phyloP scores from a whole-genome alignment of 2,329 filamentous ascomycete genomes.

The Corynespora cassiicola region DNA sequence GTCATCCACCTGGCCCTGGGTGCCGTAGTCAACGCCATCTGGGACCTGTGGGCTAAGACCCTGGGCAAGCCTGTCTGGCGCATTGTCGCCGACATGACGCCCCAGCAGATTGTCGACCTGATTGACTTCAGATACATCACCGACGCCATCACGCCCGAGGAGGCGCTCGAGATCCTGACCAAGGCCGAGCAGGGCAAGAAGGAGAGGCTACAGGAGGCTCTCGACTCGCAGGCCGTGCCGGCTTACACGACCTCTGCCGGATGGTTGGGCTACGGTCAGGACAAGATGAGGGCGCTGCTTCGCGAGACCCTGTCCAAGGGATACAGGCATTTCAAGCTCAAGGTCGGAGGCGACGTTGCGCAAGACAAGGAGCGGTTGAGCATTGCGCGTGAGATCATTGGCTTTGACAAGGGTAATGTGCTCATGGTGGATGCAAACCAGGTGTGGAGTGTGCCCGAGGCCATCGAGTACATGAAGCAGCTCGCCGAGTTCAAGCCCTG shows the following conservation, averaged over 20 bases:
- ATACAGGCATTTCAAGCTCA: constrained; percentile 89
- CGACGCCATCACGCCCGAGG: constrained; percentile 86
- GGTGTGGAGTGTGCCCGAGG: constrained; percentile 88
- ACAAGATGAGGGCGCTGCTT: constrained; percentile 80
- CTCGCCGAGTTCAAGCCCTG: constrained; percentile 84
- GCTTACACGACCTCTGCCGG: constrained; percentile 91
- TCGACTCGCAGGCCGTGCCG: constrained; percentile 77
- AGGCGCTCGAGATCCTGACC: constrained; percentile 75
- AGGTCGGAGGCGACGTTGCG: constrained; percentile 78
- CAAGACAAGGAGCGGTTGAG: constrained; percentile 73
- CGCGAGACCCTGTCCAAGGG: constrained; percentile 77
- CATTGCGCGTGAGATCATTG: constrained; percentile 81
- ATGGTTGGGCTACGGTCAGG: constrained; percentile 89
- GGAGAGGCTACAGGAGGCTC: constrained; percentile 74
- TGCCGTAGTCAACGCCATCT: constrained; percentile 87
- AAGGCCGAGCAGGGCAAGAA: constrained; percentile 72
- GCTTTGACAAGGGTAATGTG: constrained; percentile 81
- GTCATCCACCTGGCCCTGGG: constrained; percentile 92
- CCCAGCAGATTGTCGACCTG: constrained; percentile 83
- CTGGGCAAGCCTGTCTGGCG: constrained; percentile 89
- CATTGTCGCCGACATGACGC: constrained; percentile 87
- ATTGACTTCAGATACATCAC: constrained; percentile 97
- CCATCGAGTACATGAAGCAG: constrained; percentile 84
- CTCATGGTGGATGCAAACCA: constrained; percentile 96
- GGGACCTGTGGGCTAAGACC: constrained; percentile 94